Percentiles rank a stretch among this genome's conserved stretches.
These are phyloP conservation scores for Alternaria hordeiaustralica DNA, from an alignment of 2,329 filamentous ascomycete species.

Conservation along the genomic window DNA sequence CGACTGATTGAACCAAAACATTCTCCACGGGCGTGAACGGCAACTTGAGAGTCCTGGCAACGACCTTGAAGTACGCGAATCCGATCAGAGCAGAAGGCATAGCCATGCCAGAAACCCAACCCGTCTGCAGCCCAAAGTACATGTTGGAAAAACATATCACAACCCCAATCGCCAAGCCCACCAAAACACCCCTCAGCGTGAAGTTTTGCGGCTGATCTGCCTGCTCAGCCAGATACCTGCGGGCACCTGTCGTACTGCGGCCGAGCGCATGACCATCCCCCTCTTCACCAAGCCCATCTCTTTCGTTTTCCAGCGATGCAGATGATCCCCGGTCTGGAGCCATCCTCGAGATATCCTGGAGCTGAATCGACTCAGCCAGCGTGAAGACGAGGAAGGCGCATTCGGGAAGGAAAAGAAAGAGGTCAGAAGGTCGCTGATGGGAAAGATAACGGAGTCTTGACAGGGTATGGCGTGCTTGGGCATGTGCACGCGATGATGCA, in stretches of 20 bases:
- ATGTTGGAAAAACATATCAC: constrained; percentile 97
- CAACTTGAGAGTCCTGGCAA: constrained; percentile 73
- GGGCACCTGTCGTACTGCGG: constrained; percentile 23
- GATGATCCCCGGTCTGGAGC: constrained; percentile 45
- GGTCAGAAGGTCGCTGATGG: constrained; percentile 8
- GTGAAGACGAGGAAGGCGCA: constrained; percentile 8
- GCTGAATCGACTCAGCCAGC: constrained; percentile 27
- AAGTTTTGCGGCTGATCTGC: constrained; percentile 70
- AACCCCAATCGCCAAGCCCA: constrained; percentile 83
- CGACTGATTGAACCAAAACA: constrained; percentile 94
- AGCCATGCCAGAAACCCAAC: constrained; percentile 86
- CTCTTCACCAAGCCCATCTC: constrained; percentile 26
- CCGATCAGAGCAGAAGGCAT: constrained; percentile 96
- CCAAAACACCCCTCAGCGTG: constrained; percentile 78
- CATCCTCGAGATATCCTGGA: constrained; percentile 34
- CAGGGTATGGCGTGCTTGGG: constrained; percentile 28
- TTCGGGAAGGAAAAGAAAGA: background rate
- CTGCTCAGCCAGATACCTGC: constrained; percentile 35
- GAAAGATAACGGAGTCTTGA: constrained; percentile 6
- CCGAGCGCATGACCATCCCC: constrained; percentile 21
- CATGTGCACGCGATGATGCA: constrained; percentile 28
- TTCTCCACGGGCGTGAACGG: constrained; percentile 97
- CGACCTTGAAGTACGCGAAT: constrained; percentile 87
- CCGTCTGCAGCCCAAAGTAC: constrained; percentile 96
- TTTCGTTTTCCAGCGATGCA: constrained; percentile 27